Evolutionary conservation across 169 alveolate species (phyloP).

Genomic region (Besnoitia besnoiti): DNA sequence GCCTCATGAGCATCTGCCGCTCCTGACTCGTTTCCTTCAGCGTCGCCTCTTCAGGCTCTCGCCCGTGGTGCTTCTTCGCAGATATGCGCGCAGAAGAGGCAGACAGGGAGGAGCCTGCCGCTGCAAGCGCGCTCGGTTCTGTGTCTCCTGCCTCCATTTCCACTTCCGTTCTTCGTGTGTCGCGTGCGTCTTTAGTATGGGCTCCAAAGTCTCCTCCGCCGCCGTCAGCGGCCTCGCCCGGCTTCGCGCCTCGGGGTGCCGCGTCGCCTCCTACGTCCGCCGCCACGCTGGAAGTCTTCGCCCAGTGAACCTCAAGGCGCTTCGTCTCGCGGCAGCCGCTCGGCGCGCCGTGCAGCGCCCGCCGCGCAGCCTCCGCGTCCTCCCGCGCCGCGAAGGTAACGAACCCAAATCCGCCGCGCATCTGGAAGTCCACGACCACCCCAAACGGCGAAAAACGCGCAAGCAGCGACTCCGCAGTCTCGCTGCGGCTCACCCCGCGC

Average conservation of each 20-base stretch:
- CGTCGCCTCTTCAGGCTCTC: neutral
- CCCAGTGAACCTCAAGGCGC: neutral
- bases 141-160: neutral
- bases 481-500: slow-evolving; percentile 43
- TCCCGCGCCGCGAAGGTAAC: neutral
- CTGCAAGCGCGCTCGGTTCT: neutral
- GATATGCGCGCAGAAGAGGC: neutral
- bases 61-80: neutral
- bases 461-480: neutral
- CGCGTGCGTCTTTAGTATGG: neutral
- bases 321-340: slow-evolving; percentile 51
- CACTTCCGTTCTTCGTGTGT: neutral
- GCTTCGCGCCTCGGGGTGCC: neutral
- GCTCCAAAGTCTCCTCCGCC: neutral
- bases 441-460: slow-evolving; percentile 17
- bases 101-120: too few relatives aligned
- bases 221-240: neutral
- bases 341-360: neutral
- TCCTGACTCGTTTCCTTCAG: neutral
- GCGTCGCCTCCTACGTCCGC: neutral
- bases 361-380: slow-evolving; percentile 28
- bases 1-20: slow-evolving; percentile 7
- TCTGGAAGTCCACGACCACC: neutral
- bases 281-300: neutral
- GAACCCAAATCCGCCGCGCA: slow-evolving; percentile 31